These are phyloP conservation scores for Cladosporium sp. DNA, from an alignment of 2,329 filamentous ascomycete species.

Conservation along the genomic window DNA sequence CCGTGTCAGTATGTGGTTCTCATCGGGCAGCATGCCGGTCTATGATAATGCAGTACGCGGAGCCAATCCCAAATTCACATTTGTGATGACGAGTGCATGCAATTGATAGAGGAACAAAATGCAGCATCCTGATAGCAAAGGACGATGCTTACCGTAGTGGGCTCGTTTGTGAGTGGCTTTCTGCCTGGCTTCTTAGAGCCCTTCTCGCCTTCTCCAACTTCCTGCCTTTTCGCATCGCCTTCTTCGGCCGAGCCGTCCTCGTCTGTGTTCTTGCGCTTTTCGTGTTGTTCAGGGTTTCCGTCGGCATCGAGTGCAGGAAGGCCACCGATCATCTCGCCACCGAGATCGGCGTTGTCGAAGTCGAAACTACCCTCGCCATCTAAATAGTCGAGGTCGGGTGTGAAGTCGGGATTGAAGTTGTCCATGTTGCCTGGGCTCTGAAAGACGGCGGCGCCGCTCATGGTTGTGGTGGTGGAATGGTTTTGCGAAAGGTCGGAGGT, in stretches of 20 bases:
- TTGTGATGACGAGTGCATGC: background rate
- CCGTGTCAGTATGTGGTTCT: background rate
- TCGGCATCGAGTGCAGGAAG: slow-evolving; percentile 53
- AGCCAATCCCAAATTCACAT: background rate
- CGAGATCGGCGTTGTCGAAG: slow-evolving; percentile 59
- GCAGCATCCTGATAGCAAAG: background rate
- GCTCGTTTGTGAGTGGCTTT: slow-evolving; percentile 92
- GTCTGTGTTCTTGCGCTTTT: slow-evolving; percentile 69
- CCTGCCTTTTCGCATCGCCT: slow-evolving; percentile 69
- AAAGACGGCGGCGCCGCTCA: slow-evolving; percentile 19
- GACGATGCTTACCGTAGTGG: slow-evolving; percentile 75
- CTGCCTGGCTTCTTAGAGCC: slow-evolving; percentile 90
- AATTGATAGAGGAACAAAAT: background rate
- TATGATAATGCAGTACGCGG: background rate
- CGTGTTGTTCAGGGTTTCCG: slow-evolving; percentile 42
- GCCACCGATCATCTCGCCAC: slow-evolving; percentile 68
- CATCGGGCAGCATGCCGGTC: background rate
- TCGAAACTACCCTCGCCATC: slow-evolving; percentile 66
- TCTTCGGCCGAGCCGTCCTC: slow-evolving; percentile 60
- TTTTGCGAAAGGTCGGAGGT: slow-evolving; percentile 12
- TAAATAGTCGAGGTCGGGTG: slow-evolving; percentile 79
- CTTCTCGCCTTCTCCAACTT: slow-evolving; percentile 78
- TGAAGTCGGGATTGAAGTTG: slow-evolving; percentile 38
- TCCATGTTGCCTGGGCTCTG: slow-evolving; percentile 18
- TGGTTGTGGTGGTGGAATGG: slow-evolving; percentile 15